Evolutionary conservation across 2,329 filamentous ascomycete species (phyloP).

Genomic region (Sclerotinia nivalis): DNA sequence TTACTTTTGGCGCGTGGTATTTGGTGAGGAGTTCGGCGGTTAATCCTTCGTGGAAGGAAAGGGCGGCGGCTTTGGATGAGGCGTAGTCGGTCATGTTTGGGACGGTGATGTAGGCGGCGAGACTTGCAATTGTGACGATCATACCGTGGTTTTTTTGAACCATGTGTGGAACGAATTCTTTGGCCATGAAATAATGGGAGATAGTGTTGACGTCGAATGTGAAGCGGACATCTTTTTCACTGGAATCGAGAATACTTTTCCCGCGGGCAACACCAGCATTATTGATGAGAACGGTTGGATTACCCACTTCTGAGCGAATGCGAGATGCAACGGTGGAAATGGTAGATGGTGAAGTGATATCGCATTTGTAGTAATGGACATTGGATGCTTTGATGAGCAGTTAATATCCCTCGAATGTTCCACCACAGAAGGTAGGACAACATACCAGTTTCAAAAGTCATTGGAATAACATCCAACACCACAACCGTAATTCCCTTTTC

Average conservation of each 20-base stretch:
- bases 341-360: constrained; percentile 60
- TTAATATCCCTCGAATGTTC: neutral
- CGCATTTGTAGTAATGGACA: constrained; percentile 69
- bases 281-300: constrained; percentile 71
- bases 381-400: constrained; percentile 46
- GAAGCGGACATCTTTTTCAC: constrained; percentile 60
- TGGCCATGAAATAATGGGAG: constrained; percentile 65
- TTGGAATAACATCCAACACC: constrained; percentile 67
- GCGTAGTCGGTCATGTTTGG: constrained; percentile 69
- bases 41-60: constrained; percentile 68
- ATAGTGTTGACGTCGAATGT: constrained; percentile 73
- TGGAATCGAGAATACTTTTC: constrained; percentile 59
- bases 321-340: constrained; percentile 53
- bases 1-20: constrained; percentile 63
- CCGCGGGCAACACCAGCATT: constrained; percentile 67
- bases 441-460: constrained; percentile 55
- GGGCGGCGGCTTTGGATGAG: constrained; percentile 64
- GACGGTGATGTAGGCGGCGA: constrained; percentile 60
- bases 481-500: constrained; percentile 66
- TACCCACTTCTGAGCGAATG: constrained; percentile 58
- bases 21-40: constrained; percentile 57
- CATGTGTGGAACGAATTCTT: constrained; percentile 69
- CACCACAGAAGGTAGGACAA: constrained; percentile 13
- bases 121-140: constrained; percentile 68
- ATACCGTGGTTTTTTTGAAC: constrained; percentile 66